Percentiles rank a stretch among this genome's conserved stretches.
phyloP scores from a whole-genome alignment of 371 early-diverging fungal genomes.

The Nematocida sp. region DNA sequence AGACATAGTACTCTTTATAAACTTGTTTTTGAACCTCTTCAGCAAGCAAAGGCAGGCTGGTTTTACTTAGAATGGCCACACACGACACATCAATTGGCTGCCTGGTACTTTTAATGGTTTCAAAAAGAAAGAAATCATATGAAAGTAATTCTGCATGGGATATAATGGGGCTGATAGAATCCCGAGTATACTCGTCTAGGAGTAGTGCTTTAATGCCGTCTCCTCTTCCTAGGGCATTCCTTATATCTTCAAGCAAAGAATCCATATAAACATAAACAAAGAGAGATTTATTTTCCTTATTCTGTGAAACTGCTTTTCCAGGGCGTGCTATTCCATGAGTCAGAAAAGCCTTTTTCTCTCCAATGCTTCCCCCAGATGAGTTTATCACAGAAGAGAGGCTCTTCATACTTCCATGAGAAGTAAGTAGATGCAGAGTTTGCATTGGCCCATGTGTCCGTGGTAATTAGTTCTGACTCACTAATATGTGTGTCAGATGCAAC shows the following conservation, averaged over 20 bases:
- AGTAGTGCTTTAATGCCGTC: constrained; percentile 66
- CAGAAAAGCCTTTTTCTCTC: constrained; percentile 15
- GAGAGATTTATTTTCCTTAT: not conserved
- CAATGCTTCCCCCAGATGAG: constrained; percentile 14
- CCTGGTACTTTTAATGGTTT: constrained; percentile 62
- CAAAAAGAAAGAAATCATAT: constrained; percentile 69
- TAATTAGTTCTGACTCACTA: not conserved
- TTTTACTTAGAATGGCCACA: constrained; percentile 60
- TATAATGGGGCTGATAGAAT: constrained; percentile 64
- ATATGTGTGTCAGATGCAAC: constrained; percentile 8
- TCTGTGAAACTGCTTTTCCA: constrained; percentile 15
- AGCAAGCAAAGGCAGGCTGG: constrained; percentile 60
- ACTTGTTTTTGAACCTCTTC: constrained; percentile 64
- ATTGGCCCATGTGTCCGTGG: constrained; percentile 19
- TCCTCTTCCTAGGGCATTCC: constrained; percentile 55
- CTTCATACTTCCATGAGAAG: constrained; percentile 25
- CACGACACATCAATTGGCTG: constrained; percentile 61
- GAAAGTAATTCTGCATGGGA: constrained; percentile 64
- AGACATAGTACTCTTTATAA: constrained; percentile 66
- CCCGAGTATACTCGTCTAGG: constrained; percentile 67
- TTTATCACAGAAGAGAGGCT: constrained; percentile 19
- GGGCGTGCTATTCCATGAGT: constrained; percentile 19
- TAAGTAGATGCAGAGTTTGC: constrained; percentile 1
- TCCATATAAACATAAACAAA: constrained; percentile 37
- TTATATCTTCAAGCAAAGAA: constrained; percentile 35